Conservation (phyloP, 768 basidiomycete genomes). For the Amanita rubescens region DNA sequence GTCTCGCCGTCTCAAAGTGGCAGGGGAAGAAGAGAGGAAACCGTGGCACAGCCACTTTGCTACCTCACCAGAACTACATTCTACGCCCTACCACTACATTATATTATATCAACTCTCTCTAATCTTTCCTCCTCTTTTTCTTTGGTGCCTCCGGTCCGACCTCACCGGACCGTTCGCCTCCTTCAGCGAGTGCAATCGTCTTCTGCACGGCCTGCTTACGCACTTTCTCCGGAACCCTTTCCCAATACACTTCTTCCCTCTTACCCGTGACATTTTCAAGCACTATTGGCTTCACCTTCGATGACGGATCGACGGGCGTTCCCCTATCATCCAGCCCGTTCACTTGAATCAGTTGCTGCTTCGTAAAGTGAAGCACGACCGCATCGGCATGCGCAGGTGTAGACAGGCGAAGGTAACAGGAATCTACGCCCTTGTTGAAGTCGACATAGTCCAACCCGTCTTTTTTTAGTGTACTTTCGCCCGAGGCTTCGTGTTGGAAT, state of each 20-base stretch:
- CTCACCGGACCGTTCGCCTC: background rate
- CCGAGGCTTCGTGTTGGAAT: conserved; percentile 21
- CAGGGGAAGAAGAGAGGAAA: too few relatives aligned
- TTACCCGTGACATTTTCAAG: conserved; percentile 56
- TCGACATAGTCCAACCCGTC: conserved; percentile 70
- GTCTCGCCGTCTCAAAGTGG: too few relatives aligned
- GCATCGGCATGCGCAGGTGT: conserved; percentile 37
- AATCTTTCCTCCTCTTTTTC: background rate
- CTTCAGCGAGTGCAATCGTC: conserved; percentile 18
- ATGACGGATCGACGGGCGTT: conserved; percentile 8
- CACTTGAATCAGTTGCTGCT: conserved; percentile 31
- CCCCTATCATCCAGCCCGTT: conserved; percentile 53
- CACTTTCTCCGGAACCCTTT: conserved; percentile 70
- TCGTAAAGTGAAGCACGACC: conserved; percentile 39
- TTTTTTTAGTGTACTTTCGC: conserved; percentile 1
- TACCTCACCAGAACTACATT: too few relatives aligned
- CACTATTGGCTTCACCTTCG: conserved; percentile 23
- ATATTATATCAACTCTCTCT: too few relatives aligned
- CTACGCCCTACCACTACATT: too few relatives aligned
- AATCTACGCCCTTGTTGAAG: conserved; percentile 69
- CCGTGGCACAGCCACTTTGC: too few relatives aligned
- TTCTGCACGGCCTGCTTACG: conserved; percentile 51
- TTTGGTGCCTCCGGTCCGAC: background rate
- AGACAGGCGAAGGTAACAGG: conserved; percentile 70
- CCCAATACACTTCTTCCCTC: conserved; percentile 71